Base-by-base conservation (phyloP, 2,329 filamentous ascomycete genomes). In the Ophiocordyceps camponoti-rufipedis region DNA sequence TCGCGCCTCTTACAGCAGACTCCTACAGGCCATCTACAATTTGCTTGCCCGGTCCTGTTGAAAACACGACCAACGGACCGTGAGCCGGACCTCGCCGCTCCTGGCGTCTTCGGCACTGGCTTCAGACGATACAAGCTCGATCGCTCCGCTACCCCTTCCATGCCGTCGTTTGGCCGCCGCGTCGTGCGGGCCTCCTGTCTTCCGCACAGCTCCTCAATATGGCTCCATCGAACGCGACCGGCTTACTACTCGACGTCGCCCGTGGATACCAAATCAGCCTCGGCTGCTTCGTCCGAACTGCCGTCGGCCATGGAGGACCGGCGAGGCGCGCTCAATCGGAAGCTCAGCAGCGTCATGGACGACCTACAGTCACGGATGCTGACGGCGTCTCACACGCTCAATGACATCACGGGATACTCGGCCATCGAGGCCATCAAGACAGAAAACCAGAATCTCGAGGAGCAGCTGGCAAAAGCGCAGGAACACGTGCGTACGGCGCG, bases 381-480 rank as follows among this genome's bases (percentile, higher is more conserved):
- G 51, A 74, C 82, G 44, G 88, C 88, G 4, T 85, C 85, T 2
- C 85, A 91, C 59, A 82, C 84, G 48, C 75, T 98, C 62, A 98
- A 95, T 63, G 85, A 88, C 55, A 76, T 95, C 45, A 98, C 91
- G 2, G 91, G 91, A 52, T 98, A 96, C 68, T 83, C 84, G 1
- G 79, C 82, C 41, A 96, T 98, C 60, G 88, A 95, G 61, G 69
- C 75, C 23, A 75, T 98, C 53, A 93, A 94, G 59, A 65, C 68
- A 10, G 77, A 83, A 48, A 96, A 96, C 61, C 71, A 78, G 14
- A 61, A 65, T 19, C 82, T 80, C 48, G 83, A 85, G 57, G 51
- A 59, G 10, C 67, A 68, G 38, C 75, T 83, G 29, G 65, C 66
- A 18, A 59, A 64, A 3, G 75, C 82, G 3, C 80, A 86, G 53